Percentiles rank a stretch among this genome's conserved stretches.
Evolutionary conservation across 2,329 filamentous ascomycete species (phyloP).

Genomic region (Akanthomyces muscarius): DNA sequence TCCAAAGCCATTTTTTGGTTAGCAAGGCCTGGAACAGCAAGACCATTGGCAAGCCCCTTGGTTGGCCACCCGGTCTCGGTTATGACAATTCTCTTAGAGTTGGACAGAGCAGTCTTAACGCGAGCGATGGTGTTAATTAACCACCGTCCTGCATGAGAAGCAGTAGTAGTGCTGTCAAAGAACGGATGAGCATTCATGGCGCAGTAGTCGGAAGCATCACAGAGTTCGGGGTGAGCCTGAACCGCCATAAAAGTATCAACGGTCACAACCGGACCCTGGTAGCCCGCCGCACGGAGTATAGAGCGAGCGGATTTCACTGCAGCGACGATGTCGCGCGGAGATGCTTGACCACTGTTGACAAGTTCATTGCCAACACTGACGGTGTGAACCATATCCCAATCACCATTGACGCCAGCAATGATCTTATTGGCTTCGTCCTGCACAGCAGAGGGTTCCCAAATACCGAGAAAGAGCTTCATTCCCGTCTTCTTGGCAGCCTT

Average conservation of each 20-base stretch:
- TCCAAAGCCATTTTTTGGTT: constrained; percentile 64
- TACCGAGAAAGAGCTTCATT: constrained; percentile 70
- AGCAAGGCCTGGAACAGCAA: constrained; percentile 62
- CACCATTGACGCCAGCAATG: constrained; percentile 51
- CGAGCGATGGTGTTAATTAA: constrained; percentile 52
- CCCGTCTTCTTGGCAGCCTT: constrained; percentile 59
- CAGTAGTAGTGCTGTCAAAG: constrained; percentile 63
- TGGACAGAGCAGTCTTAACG: constrained; percentile 39
- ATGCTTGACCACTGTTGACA: constrained; percentile 60
- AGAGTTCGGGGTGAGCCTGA: constrained; percentile 64
- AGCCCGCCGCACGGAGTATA: constrained; percentile 59
- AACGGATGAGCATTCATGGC: constrained; percentile 81
- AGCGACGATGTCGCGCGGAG: constrained; percentile 49
- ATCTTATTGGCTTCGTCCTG: constrained; percentile 57
- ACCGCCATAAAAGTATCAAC: constrained; percentile 74
- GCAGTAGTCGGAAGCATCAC: constrained; percentile 70
- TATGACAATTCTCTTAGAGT: constrained; percentile 61
- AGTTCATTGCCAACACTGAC: constrained; percentile 79
- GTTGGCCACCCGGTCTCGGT: constrained; percentile 85
- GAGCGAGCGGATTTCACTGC: constrained; percentile 56
- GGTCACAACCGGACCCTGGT: constrained; percentile 68
- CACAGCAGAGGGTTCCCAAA: constrained; percentile 61
- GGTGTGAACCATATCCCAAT: constrained; percentile 68
- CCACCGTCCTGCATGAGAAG: constrained; percentile 63
- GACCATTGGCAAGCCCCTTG: constrained; percentile 59